Percentiles rank a stretch among this genome's conserved stretches.
Conservation (phyloP, 148 eudicot species). For the Heliamphora exappendiculata region DNA sequence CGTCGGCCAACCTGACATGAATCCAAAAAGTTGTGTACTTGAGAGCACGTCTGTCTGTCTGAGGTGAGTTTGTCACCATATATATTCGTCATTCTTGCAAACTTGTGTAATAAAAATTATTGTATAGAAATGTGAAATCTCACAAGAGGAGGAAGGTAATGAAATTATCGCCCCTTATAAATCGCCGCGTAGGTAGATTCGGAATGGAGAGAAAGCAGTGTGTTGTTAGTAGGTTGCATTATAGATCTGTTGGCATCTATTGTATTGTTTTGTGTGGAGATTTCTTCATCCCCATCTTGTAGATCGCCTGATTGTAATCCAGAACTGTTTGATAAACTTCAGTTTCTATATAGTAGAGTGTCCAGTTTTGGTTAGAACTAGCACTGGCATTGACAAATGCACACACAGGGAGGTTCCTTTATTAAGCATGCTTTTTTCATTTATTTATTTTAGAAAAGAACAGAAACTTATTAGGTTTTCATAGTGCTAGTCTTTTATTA, state of each 20-base stretch:
- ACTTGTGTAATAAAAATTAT: conserved; percentile 20
- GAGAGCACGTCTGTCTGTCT: background rate
- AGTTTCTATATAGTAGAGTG: too few relatives aligned
- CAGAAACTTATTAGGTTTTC: too few relatives aligned
- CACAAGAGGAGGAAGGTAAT: background rate
- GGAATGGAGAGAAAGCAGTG: background rate
- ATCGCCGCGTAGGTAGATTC: background rate
- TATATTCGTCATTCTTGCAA: conserved; percentile 23
- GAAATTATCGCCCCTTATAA: conserved; percentile 1
- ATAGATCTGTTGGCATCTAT: too few relatives aligned
- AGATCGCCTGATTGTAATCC: too few relatives aligned
- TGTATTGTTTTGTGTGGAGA: background rate
- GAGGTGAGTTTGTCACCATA: background rate
- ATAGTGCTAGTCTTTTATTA: too few relatives aligned
- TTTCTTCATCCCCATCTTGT: too few relatives aligned
- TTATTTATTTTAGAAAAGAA: too few relatives aligned
- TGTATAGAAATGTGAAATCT: conserved; percentile 19
- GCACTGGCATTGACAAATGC: too few relatives aligned
- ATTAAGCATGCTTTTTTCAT: too few relatives aligned
- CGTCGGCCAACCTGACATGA: background rate
- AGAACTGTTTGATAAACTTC: too few relatives aligned
- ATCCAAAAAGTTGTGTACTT: background rate
- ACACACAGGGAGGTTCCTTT: too few relatives aligned
- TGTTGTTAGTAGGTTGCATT: background rate
- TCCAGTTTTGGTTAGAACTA: too few relatives aligned